Base-by-base conservation (phyloP, 305 asterid species). In the Plantago rigida region DNA sequence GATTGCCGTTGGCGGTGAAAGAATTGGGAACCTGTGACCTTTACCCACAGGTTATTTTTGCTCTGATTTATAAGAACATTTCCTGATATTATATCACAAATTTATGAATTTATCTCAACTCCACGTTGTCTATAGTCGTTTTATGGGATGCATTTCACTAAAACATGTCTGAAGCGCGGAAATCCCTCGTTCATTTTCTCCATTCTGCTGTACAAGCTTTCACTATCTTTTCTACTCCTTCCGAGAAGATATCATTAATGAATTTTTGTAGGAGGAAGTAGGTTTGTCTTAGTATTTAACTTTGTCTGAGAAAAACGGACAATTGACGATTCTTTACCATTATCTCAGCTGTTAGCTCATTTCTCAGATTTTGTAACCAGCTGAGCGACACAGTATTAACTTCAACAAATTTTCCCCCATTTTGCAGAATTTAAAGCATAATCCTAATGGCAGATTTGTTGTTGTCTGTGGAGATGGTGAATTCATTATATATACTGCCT, bases 11-110 rank as follows among this genome's bases (percentile, higher is more conserved):
- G 78, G 97, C 96, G 4, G 96, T 92, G 39, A 92, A 89, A 71
- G 99, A 92, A 75, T 75, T 92, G 92, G 99, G 97, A 60, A 89
- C 87, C 11, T 92, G 99, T 71, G 99, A 92, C 71, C 93, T 92
- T 63, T 92, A 92, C 73, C 66, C 66, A 47, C 66, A 59, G 63
- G 70, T 66, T 45, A 74, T 74, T 71, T 75, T 72, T 51, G 64
- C 58, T 65, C 49, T 47, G 17, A 39, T 57, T 26, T 63, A 63
- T 51, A 31, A 46, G 44, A 53, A 48, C 41, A n/a, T 24, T 59
- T 29, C n/a, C 61, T 19, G 34, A n/a, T 22, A 65, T 54, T 47
- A 58, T 52, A 64, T 67, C 13, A 48, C 17, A 22, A 31, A 17
- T 53, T 42, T 26, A 51, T 3, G 12, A 69, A 41, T 52, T 41